Conservation (phyloP, 495 filamentous ascomycete genomes). For the Neurospora sp. region DNA sequence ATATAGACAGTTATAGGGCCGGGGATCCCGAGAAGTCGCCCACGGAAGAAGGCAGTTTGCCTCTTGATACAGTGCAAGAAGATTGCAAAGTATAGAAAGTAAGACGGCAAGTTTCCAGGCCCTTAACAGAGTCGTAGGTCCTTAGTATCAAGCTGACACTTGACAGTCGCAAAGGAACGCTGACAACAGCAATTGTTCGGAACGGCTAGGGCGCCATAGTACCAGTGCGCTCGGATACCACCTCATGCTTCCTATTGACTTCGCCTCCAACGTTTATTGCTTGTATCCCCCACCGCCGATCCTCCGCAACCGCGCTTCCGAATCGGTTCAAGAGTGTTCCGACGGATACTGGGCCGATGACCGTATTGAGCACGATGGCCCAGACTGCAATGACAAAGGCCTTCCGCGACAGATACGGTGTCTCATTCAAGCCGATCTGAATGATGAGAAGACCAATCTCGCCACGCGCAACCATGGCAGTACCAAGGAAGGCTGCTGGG, state of each 20-base stretch:
- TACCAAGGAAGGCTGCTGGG: conserved; percentile 14
- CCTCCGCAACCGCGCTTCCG: conserved; percentile 10
- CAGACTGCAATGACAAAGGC: conserved; percentile 59
- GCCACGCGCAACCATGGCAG: conserved; percentile 62
- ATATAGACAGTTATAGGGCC: neutral
- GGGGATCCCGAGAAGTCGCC: neutral
- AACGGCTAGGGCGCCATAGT: neutral
- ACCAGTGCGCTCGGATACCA: neutral
- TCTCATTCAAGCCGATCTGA: conserved; percentile 42
- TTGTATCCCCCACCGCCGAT: conserved; percentile 16
- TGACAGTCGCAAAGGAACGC: neutral
- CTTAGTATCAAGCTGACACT: neutral
- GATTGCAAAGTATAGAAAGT: neutral
- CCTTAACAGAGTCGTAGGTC: neutral
- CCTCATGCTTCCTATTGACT: neutral
- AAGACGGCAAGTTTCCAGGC: neutral
- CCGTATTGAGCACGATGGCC: conserved; percentile 67
- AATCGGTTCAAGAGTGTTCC: conserved; percentile 45
- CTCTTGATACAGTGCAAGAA: neutral
- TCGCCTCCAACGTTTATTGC: neutral
- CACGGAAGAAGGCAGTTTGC: neutral
- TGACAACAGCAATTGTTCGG: neutral
- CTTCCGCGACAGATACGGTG: conserved; percentile 13
- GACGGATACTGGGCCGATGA: conserved; percentile 59
- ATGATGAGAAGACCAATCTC: conserved; percentile 75